Conservation (phyloP, 1,284 basidiomycete species). For the Apiotrichum veenhuisii region DNA sequence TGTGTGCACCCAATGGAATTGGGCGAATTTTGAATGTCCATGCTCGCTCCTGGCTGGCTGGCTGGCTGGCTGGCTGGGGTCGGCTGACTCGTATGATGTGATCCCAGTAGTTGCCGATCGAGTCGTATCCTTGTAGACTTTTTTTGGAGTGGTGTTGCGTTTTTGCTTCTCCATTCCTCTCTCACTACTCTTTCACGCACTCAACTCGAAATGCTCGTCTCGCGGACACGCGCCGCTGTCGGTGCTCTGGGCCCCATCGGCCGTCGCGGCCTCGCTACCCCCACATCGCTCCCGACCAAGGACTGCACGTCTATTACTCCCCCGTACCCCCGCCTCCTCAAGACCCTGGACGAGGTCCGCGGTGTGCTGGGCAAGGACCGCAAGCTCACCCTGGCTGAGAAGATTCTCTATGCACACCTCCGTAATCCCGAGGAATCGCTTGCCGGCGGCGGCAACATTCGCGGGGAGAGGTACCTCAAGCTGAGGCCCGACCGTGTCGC, state of each 20-base stretch:
- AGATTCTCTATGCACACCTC: slow-evolving; percentile 95
- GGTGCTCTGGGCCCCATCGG: slow-evolving; percentile 12
- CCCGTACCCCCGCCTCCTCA: slow-evolving; percentile 73
- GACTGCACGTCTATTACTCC: slow-evolving; percentile 71
- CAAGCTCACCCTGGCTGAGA: slow-evolving; percentile 85
- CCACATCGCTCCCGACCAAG: slow-evolving; percentile 40
- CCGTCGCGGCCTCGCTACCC: slow-evolving; percentile 42
- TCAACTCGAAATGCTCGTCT: slow-evolving; percentile 14
- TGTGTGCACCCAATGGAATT: too few relatives aligned
- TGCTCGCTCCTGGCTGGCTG: too few relatives aligned
- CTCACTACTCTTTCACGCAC: background rate
- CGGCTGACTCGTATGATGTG: background rate
- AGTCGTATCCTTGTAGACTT: too few relatives aligned
- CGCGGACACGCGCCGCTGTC: slow-evolving; percentile 14
- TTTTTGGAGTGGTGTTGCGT: background rate
- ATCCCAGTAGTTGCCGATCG: too few relatives aligned
- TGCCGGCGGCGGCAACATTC: slow-evolving; percentile 61
- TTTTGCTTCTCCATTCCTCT: background rate
- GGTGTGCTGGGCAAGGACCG: slow-evolving; percentile 59
- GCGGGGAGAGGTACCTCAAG: slow-evolving; percentile 88
- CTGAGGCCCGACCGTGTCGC: slow-evolving; percentile 89
- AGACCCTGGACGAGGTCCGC: slow-evolving; percentile 71
- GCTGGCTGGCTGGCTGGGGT: too few relatives aligned
- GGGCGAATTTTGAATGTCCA: too few relatives aligned
- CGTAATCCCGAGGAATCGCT: slow-evolving; percentile 70